These are phyloP conservation scores for Lathyrus tuberosus DNA, from an alignment of 306 rosid species.

Conservation along the genomic window DNA sequence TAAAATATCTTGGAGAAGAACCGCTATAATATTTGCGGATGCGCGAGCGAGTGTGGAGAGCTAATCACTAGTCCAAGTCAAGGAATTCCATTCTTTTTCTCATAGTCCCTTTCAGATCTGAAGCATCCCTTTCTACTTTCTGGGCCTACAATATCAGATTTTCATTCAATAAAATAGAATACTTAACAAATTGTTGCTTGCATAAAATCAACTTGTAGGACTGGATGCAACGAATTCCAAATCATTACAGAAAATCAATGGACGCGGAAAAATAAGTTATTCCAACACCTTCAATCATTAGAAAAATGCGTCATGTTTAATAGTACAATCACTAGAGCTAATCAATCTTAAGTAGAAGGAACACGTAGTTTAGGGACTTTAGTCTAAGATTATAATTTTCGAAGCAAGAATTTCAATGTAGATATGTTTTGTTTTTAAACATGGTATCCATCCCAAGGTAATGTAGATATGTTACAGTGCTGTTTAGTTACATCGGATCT, in stretches of 20 bases:
- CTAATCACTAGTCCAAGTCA: constrained; percentile 63
- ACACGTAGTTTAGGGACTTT: neutral
- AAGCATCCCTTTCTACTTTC: constrained; percentile 85
- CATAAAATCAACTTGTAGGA: neutral
- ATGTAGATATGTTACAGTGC: neutral
- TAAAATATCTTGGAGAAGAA: constrained; percentile 28
- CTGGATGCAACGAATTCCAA: constrained; percentile 1
- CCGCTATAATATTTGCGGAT: constrained; percentile 70
- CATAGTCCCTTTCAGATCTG: constrained; percentile 92
- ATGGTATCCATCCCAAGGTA: too few species aligned
- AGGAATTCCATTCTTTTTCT: constrained; percentile 95
- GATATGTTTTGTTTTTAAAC: neutral
- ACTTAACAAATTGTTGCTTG: neutral
- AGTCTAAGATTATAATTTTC: neutral
- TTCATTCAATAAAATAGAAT: neutral
- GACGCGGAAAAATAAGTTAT: neutral
- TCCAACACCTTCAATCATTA: neutral
- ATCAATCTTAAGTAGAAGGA: constrained; percentile 1
- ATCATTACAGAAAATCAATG: constrained; percentile 7
- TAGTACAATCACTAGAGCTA: neutral
- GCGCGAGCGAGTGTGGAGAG: neutral
- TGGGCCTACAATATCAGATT: constrained; percentile 64
- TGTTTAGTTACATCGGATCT: neutral
- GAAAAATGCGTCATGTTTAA: neutral
- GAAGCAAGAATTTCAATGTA: neutral